phyloP scores from a whole-genome alignment of 2,329 filamentous ascomycete genomes.

The Ramichloridium luteum region DNA sequence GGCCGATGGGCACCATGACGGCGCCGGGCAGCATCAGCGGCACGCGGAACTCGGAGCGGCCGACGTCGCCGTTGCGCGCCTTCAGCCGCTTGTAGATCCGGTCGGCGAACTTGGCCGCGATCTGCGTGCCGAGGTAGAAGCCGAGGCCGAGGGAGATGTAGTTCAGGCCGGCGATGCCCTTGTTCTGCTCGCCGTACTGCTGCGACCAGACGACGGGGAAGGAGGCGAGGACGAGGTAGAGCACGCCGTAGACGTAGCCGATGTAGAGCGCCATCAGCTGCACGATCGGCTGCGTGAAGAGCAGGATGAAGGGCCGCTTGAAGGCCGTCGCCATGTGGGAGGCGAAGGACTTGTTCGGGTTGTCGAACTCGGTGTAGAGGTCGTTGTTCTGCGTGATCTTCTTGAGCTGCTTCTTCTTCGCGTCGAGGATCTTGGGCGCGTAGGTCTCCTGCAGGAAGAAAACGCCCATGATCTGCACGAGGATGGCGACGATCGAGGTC shows the following conservation, averaged over 20 bases:
- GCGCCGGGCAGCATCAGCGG: constrained; percentile 45
- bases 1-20: constrained; percentile 41
- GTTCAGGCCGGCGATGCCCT: constrained; percentile 26
- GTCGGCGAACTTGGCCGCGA: constrained; percentile 27
- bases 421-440: constrained; percentile 47
- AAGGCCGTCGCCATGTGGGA: constrained; percentile 23
- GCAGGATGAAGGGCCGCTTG: constrained; percentile 24
- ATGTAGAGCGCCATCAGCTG: constrained; percentile 27
- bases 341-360: constrained; percentile 22
- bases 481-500: constrained; percentile 49
- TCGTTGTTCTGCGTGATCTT: constrained; percentile 48
- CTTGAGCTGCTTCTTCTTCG: constrained; percentile 46
- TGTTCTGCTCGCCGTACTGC: constrained; percentile 14
- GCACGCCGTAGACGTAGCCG: constrained; percentile 29
- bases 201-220: constrained; percentile 24
- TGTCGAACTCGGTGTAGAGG: constrained; percentile 40
- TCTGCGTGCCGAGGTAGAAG: constrained; percentile 42
- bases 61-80: constrained; percentile 26
- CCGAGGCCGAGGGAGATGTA: constrained; percentile 46
- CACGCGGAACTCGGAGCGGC: constrained; percentile 32
- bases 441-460: constrained; percentile 56
- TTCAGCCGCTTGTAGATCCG: constrained; percentile 27
- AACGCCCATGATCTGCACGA: constrained; percentile 50
- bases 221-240: constrained; percentile 27
- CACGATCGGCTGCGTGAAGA: constrained; percentile 27